Evolutionary conservation across 2,329 filamentous ascomycete genomes (phyloP).

Genomic region (Sordariomycetes sp.): DNA sequence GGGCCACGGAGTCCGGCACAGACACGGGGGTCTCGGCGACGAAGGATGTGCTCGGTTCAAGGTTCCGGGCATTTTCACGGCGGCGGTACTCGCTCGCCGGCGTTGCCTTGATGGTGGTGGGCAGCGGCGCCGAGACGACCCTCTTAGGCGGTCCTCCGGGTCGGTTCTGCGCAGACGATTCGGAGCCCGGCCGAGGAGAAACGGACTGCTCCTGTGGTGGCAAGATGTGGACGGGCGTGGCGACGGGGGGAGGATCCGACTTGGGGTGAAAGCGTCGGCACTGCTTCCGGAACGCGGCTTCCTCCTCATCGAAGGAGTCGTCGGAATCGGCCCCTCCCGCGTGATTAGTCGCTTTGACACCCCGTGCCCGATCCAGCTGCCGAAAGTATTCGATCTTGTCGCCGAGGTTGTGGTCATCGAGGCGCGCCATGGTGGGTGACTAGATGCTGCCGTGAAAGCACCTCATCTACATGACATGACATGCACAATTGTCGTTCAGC

Average conservation of each 20-base stretch:
- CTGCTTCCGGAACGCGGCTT: slow-evolving; percentile 1
- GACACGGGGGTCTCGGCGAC: slow-evolving; percentile 20
- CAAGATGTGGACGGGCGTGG: neutral
- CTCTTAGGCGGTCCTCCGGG: slow-evolving; percentile 6
- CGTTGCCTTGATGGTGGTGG: slow-evolving; percentile 4
- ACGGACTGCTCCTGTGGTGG: neutral
- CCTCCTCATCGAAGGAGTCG: slow-evolving; percentile 1
- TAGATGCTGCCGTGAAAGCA: neutral
- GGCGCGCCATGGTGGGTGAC: neutral
- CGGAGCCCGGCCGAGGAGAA: neutral
- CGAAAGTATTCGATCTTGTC: neutral
- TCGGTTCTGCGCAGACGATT: slow-evolving; percentile 14
- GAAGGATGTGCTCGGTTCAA: slow-evolving; percentile 10
- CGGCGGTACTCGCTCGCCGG: slow-evolving; percentile 3
- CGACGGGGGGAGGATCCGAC: neutral
- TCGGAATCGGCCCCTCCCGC: neutral
- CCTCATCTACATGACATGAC: neutral
- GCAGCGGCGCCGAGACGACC: slow-evolving; percentile 3
- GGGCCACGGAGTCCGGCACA: slow-evolving; percentile 4
- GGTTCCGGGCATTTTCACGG: slow-evolving; percentile 5
- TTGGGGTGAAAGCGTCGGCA: slow-evolving; percentile 3
- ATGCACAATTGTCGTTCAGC: neutral
- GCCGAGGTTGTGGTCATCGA: neutral
- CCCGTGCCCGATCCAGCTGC: neutral
- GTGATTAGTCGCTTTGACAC: neutral